phyloP scores from a whole-genome alignment of 1,284 basidiomycete species.

The Volvariella volvacea region DNA sequence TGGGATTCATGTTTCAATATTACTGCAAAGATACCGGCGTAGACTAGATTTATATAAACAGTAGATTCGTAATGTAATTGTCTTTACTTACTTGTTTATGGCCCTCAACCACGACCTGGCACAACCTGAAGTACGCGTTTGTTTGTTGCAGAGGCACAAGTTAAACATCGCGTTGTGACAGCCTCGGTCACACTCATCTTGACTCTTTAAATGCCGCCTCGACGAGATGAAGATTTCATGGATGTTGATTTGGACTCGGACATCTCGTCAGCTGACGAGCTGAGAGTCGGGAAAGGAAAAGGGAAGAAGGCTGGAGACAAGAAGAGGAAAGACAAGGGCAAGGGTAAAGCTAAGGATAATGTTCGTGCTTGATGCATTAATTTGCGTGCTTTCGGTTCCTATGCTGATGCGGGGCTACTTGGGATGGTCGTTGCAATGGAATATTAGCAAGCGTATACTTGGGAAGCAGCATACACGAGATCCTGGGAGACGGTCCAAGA shows the following conservation, averaged over 20 bases:
- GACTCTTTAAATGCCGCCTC: constrained; percentile 22
- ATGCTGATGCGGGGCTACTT: constrained; percentile 2
- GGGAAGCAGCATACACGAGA: constrained; percentile 93
- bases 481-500: constrained; percentile 98
- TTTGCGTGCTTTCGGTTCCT: constrained; percentile 2
- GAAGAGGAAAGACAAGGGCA: constrained; percentile 39
- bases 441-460: constrained; percentile 75
- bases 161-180: too few relatives aligned
- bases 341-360: constrained; percentile 41
- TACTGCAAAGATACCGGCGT: too few relatives aligned
- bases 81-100: too few relatives aligned
- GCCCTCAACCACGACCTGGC: too few relatives aligned
- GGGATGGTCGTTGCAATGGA: constrained; percentile 1
- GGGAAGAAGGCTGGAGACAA: constrained; percentile 32
- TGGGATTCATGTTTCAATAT: too few relatives aligned
- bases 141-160: too few relatives aligned
- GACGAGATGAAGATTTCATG: constrained; percentile 27
- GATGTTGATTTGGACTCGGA: constrained; percentile 52
- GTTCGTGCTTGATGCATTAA: constrained; percentile 15
- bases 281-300: constrained; percentile 24
- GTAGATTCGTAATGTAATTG: too few relatives aligned
- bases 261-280: constrained; percentile 36
- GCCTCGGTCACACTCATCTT: too few relatives aligned
- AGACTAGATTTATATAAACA: too few relatives aligned
- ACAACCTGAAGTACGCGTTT: too few relatives aligned